A percentile compares a stretch with the other conserved stretches of the same genome.
These are phyloP conservation scores for Capronia americana DNA, from an alignment of 2,329 filamentous ascomycete species.

Conservation along the genomic window DNA sequence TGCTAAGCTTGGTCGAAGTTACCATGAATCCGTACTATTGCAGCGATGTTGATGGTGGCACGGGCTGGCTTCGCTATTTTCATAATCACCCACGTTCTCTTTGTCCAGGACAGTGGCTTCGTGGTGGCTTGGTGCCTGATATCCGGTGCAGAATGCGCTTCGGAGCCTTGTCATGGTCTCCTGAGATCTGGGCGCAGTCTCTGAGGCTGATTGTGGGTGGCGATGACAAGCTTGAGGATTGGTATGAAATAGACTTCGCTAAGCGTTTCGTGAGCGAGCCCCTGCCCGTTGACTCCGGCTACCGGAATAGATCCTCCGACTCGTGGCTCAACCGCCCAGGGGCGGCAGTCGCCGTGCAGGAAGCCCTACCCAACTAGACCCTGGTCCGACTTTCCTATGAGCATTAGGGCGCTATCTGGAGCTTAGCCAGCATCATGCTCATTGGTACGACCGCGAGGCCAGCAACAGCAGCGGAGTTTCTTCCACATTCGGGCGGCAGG, in stretches of 20 bases:
- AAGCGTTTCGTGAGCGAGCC: neutral
- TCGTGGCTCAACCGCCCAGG: neutral
- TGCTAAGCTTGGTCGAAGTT: neutral
- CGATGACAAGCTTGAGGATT: slow-evolving; percentile 5
- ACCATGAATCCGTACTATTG: neutral
- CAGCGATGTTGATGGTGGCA: neutral
- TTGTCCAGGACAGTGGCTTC: neutral
- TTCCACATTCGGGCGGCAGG: neutral
- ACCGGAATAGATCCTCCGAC: slow-evolving; percentile 5
- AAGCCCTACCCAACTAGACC: neutral
- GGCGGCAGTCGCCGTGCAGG: neutral
- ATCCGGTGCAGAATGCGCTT: neutral
- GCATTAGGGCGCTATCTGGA: neutral
- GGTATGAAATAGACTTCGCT: neutral
- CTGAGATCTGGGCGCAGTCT: neutral
- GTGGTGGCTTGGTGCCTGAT: neutral
- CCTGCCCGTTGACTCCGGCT: slow-evolving; percentile 8
- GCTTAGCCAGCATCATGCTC: neutral
- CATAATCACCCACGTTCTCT: neutral
- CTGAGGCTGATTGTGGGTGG: slow-evolving; percentile 2
- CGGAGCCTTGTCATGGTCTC: neutral
- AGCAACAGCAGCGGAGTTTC: neutral
- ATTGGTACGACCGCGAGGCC: neutral
- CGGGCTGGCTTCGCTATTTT: neutral
- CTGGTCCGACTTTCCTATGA: neutral